Percentiles rank a stretch among this genome's conserved stretches.
phyloP scores from a whole-genome alignment of 169 alveolate genomes.

The Pseudocohnilembus persalinus region DNA sequence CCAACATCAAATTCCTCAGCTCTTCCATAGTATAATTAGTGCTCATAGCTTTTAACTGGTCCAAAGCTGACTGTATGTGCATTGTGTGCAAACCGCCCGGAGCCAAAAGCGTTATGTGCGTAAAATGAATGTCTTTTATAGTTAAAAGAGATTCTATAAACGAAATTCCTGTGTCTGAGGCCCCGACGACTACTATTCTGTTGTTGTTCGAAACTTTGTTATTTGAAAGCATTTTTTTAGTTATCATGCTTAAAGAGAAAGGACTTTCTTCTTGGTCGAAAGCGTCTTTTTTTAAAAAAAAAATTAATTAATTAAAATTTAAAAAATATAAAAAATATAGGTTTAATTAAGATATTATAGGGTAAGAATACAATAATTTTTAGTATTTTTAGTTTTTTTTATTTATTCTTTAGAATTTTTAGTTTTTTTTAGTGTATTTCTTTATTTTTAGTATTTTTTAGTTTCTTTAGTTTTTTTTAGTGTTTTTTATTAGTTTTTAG shows the following conservation, averaged over 20 bases:
- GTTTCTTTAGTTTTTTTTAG: no score
- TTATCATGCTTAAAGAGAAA: slow-evolving; percentile 79
- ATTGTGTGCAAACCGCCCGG: slow-evolving; percentile 90
- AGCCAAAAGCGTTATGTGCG: slow-evolving; percentile 82
- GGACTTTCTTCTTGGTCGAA: slow-evolving; percentile 78
- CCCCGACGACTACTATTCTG: slow-evolving; percentile 89
- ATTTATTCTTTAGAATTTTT: no score
- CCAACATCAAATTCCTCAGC: slow-evolving; percentile 77
- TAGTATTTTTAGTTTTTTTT: no score
- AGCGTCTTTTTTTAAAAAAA: slow-evolving; percentile 54
- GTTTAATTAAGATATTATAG: no score
- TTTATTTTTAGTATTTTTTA: no score
- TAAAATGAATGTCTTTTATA: slow-evolving; percentile 79
- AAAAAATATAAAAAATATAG: no score
- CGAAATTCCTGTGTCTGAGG: slow-evolving; percentile 87
- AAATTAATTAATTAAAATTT: no score
- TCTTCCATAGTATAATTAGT: slow-evolving; percentile 81
- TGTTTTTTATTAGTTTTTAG: no score
- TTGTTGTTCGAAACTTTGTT: slow-evolving; percentile 79
- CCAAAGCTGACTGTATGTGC: slow-evolving; percentile 67
- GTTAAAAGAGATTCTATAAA: slow-evolving; percentile 85
- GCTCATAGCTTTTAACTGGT: slow-evolving; percentile 69
- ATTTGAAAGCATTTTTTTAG: slow-evolving; percentile 73
- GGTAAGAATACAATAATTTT: no score
- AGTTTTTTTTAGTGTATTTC: no score